These are phyloP conservation scores for Nissolia schottii DNA, from an alignment of 306 rosid species.

Conservation along the genomic window DNA sequence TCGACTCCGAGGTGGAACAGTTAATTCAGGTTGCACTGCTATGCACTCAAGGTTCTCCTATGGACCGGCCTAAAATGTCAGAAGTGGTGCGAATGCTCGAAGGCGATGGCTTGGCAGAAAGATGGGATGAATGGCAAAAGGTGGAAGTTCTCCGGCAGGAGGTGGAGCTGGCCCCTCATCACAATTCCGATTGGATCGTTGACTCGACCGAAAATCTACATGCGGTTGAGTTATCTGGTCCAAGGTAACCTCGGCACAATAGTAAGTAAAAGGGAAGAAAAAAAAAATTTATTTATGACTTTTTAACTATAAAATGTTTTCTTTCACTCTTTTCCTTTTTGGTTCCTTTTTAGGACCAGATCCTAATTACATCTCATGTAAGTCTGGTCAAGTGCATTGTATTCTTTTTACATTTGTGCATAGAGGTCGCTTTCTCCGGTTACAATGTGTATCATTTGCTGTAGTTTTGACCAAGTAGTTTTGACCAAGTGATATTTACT, in stretches of 20 bases:
- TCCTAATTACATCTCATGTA: conserved; percentile 49
- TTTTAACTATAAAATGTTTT: conserved; percentile 48
- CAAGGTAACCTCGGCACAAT: conserved; percentile 72
- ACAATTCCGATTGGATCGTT: conserved; percentile 85
- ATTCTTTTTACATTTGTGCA: conserved; percentile 86
- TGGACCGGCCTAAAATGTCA: conserved; percentile 96
- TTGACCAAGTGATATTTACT: conserved; percentile 40
- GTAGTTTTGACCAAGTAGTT: too few species aligned
- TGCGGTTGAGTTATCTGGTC: conserved; percentile 97
- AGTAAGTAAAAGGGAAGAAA: conserved; percentile 19
- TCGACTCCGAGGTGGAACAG: conserved; percentile 93
- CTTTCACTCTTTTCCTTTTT: not conserved
- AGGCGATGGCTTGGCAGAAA: conserved; percentile 96
- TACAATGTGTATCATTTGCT: conserved; percentile 58
- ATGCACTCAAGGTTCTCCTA: conserved; percentile 96
- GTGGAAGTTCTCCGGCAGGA: conserved; percentile 92
- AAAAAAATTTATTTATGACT: conserved; percentile 40
- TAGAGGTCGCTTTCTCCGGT: conserved; percentile 63
- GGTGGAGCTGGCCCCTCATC: conserved; percentile 87
- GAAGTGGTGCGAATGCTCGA: conserved; percentile 99
- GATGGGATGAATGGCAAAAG: conserved; percentile 99
- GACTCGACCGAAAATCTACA: conserved; percentile 96
- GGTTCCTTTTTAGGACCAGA: too few species aligned
- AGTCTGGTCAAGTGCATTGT: conserved; percentile 74
- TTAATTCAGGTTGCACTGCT: conserved; percentile 92